phyloP scores from a whole-genome alignment of 345 rosid genomes.

The Bretschneidera sinensis region DNA sequence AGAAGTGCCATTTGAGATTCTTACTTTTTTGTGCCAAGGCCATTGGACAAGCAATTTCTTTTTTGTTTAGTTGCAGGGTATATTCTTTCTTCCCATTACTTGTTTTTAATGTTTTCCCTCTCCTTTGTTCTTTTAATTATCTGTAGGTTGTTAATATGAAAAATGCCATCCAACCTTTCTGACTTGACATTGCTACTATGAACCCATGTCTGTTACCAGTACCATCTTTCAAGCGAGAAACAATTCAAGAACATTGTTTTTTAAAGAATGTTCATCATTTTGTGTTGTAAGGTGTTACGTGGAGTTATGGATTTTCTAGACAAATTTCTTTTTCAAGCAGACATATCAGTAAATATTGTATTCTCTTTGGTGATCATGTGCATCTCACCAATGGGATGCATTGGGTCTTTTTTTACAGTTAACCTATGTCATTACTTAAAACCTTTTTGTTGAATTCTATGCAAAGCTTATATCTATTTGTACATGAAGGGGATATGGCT shows the following conservation, averaged over 20 bases:
- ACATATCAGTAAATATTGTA: not conserved
- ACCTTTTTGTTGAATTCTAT: no score
- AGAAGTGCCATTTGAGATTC: constrained; percentile 19
- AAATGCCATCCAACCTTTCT: constrained; percentile 11
- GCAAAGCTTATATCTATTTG: no score
- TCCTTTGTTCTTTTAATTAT: constrained; percentile 14
- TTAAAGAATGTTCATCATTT: not conserved
- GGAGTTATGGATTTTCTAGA: not conserved
- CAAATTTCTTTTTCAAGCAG: not conserved
- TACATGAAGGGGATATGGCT: not conserved
- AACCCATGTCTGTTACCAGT: not conserved
- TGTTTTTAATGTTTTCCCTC: not conserved
- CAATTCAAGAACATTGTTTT: not conserved
- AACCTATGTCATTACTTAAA: no score
- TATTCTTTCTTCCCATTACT: constrained; percentile 5
- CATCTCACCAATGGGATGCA: no score
- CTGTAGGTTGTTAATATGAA: constrained; percentile 12
- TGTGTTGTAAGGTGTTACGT: not conserved
- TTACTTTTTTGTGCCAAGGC: no score
- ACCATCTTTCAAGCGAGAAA: constrained; percentile 6
- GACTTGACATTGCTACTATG: not conserved
- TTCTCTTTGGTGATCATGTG: no score
- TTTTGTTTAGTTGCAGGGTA: constrained; percentile 10
- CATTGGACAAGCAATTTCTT: not conserved
- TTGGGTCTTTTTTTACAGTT: no score